Evolutionary conservation across 164 flowering plant species (phyloP).

Genomic region (Dillenia suffruticosa): DNA sequence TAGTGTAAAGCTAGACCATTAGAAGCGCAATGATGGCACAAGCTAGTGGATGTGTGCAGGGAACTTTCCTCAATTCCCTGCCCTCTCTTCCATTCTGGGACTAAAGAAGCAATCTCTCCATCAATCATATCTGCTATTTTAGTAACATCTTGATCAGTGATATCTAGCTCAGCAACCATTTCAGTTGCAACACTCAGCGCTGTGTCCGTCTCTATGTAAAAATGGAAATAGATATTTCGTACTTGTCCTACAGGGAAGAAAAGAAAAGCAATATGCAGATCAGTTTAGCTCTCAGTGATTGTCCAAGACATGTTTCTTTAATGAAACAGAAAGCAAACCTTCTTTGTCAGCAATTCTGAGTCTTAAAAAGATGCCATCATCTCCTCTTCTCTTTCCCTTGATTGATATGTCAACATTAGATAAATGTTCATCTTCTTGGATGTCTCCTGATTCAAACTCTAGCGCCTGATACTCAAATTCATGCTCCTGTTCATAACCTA

Average conservation of each 20-base stretch:
- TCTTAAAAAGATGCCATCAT: slow-evolving; percentile 68
- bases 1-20: slow-evolving; percentile 32
- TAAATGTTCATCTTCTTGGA: slow-evolving; percentile 60
- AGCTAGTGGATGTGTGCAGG: slow-evolving; percentile 8
- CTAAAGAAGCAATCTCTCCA: slow-evolving; percentile 65
- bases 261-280: not conserved
- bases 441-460: slow-evolving; percentile 39
- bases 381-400: slow-evolving; percentile 67
- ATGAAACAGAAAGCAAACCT: slow-evolving; percentile 34
- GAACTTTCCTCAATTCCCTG: slow-evolving; percentile 31
- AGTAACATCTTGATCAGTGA: slow-evolving; percentile 81
- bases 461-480: slow-evolving; percentile 30
- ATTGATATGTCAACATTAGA: slow-evolving; percentile 57
- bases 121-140: slow-evolving; percentile 91
- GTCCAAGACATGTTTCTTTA: not conserved
- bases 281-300: not conserved
- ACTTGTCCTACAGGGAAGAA: slow-evolving; percentile 54
- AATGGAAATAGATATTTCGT: slow-evolving; percentile 86
- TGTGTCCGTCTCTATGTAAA: slow-evolving; percentile 75
- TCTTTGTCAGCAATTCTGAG: slow-evolving; percentile 82
- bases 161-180: slow-evolving; percentile 86
- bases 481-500: slow-evolving; percentile 31
- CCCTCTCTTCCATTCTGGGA: slow-evolving; percentile 70
- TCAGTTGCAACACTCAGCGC: slow-evolving; percentile 82
- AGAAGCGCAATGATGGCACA: slow-evolving; percentile 52